A percentile compares a stretch with the other conserved stretches of the same genome.
phyloP scores from a whole-genome alignment of 768 basidiomycete genomes.

The Crepidotus variabilis region DNA sequence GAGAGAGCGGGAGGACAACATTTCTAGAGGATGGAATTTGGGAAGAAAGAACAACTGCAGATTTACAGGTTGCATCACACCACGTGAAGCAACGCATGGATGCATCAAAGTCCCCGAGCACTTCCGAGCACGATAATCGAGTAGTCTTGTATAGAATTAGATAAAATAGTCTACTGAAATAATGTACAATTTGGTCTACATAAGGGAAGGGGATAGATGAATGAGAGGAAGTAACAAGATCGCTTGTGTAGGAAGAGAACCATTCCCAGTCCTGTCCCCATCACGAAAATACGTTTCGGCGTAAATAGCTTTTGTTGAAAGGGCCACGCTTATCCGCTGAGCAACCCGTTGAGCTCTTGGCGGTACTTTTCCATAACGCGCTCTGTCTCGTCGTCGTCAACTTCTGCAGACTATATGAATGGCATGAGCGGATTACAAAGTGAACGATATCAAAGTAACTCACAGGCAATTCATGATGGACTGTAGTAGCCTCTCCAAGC shows the following conservation, averaged over 20 bases:
- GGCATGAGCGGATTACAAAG: constrained; percentile 2
- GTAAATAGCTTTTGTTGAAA: too few relatives aligned
- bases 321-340: constrained; percentile 50
- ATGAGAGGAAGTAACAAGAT: not conserved
- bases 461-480: constrained; percentile 73
- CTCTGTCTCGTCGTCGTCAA: constrained; percentile 84
- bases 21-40: constrained; percentile 27
- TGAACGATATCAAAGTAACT: constrained; percentile 24
- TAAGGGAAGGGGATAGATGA: not conserved
- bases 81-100: not conserved
- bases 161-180: not conserved
- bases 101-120: not conserved
- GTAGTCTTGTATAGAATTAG: not conserved
- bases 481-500: constrained; percentile 80
- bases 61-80: not conserved
- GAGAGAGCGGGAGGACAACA: constrained; percentile 61
- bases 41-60: not conserved
- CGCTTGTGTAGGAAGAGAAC: not conserved
- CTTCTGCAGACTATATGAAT: not conserved
- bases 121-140: not conserved
- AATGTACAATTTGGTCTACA: not conserved
- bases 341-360: constrained; percentile 81
- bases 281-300: too few relatives aligned
- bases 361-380: constrained; percentile 88
- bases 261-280: not conserved